A percentile compares a stretch with the other conserved stretches of the same genome.
These are phyloP conservation scores for Chlorella sp. DNA, from an alignment of 139 green algal species.

Conservation along the genomic window DNA sequence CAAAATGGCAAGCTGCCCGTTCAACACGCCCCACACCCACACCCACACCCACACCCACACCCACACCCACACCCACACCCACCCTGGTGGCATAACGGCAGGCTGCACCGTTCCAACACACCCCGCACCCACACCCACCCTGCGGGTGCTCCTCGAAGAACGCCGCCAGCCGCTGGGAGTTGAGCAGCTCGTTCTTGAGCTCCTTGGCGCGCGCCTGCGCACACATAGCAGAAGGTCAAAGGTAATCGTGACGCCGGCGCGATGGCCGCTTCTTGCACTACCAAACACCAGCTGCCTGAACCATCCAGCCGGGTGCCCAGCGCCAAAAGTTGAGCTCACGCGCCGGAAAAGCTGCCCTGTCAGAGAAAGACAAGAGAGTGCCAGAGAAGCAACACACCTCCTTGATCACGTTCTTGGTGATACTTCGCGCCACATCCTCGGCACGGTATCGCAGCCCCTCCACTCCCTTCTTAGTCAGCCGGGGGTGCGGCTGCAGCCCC, in stretches of 20 bases:
- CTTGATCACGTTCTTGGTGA: conserved; percentile 79
- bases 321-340: too few relatives aligned
- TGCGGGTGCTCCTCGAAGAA: conserved; percentile 89
- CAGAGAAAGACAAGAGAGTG: too few relatives aligned
- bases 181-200: conserved; percentile 91
- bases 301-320: too few relatives aligned
- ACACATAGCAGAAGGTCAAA: too few relatives aligned
- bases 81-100: not conserved
- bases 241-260: too few relatives aligned
- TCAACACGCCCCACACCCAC: too few relatives aligned
- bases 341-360: too few relatives aligned
- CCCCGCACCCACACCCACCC: conserved; percentile 2
- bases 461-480: conserved; percentile 58
- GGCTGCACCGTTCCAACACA: too few relatives aligned
- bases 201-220: conserved; percentile 78
- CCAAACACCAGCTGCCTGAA: too few relatives aligned
- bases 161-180: conserved; percentile 75
- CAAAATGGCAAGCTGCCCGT: too few relatives aligned
- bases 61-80: not conserved
- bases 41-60: too few relatives aligned
- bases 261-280: too few relatives aligned
- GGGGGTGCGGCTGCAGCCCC: conserved; percentile 52
- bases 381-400: conserved; percentile 70
- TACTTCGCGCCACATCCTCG: conserved; percentile 81
- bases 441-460: conserved; percentile 80